Base-by-base conservation (phyloP, 108 stramenopile genomes). In the Parietichytrium sp. region DNA sequence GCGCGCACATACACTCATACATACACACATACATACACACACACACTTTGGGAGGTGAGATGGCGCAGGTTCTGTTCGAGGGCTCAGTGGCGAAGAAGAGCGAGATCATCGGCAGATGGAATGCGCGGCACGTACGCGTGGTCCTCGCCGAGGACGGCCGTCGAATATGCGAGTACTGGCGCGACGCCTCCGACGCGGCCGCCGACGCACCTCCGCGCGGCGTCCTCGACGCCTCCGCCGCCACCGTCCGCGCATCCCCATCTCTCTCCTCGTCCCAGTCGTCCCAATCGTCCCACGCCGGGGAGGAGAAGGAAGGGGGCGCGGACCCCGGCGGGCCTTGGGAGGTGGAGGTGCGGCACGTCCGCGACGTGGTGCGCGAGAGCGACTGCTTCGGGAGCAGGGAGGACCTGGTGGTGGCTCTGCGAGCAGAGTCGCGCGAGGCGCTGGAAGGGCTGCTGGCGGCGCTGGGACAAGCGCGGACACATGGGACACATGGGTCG, bases 51-150 rank as follows among this genome's bases (percentile, higher is more conserved):
- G n/a, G n/a, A n/a, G n/a, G n/a, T 0, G 61, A 72, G 33, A 12
- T 27, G 13, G 61, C 38, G 38, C 38, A 72, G 15, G 61, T 72
- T 33, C 61, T 72, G 38, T 72, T 72, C 61, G 61, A 72, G 61
- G 61, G 61, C 61, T 45, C n/a, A 20, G 61, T 72, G 1, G 7
- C 25, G 16, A 72, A 72, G 61, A 10, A 72, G 61, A 72, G 61
- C 33, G 61, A 72, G 33, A 47, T 25, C 1, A 33, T 72, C 42
- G 61, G 61, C 29, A 10, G 61, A 0, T 72, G 61, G 61, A 72
- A 72, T 1, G 33, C 18, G 42, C 61, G 61, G n/a, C 45, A 18
- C 61, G 61, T 72, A 25, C 61, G 25, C 6, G 25, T 72, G 2
- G 61, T 72, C 38, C 33, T 33, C 8, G 10, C 45, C 15, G 38